Conservation (phyloP, 148 eudicot species). For the Nyssa sinensis region DNA sequence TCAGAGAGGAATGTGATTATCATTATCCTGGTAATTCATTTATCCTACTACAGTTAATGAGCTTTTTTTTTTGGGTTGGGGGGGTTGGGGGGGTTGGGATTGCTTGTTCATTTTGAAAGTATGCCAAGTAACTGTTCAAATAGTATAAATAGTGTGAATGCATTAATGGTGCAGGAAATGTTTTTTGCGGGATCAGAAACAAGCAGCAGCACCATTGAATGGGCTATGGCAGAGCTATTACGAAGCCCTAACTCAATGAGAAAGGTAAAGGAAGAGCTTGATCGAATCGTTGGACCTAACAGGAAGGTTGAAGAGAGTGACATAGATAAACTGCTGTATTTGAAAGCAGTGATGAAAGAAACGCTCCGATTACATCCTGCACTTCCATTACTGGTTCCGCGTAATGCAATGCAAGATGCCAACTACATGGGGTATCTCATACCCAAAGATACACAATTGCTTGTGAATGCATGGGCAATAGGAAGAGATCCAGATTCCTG, state of each 20-base stretch:
- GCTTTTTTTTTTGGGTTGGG: no score
- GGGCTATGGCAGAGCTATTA: slow-evolving; percentile 17
- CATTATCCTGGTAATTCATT: slow-evolving; percentile 18
- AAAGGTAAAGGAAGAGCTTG: slow-evolving; percentile 12
- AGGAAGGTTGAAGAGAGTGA: slow-evolving; percentile 9
- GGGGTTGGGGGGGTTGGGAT: no score
- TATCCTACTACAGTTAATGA: background rate
- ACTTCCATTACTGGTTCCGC: slow-evolving; percentile 9
- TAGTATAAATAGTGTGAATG: background rate
- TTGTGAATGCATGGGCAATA: slow-evolving; percentile 20
- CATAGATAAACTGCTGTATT: slow-evolving; percentile 7
- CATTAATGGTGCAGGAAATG: slow-evolving; percentile 15
- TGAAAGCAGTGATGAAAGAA: slow-evolving; percentile 20
- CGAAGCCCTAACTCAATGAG: background rate
- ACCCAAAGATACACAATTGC: slow-evolving; percentile 16
- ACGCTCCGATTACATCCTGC: slow-evolving; percentile 18
- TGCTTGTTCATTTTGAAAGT: background rate
- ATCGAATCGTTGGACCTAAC: background rate
- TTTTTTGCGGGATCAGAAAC: slow-evolving; percentile 22
- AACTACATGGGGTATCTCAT: slow-evolving; percentile 20
- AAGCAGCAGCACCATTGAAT: slow-evolving; percentile 16
- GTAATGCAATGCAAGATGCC: slow-evolving; percentile 10
- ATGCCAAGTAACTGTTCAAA: background rate
- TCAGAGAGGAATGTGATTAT: slow-evolving; percentile 19
- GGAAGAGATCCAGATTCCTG: slow-evolving; percentile 18